phyloP scores from a whole-genome alignment of 2,329 filamentous ascomycete species.

The Graphilbum fragrans region DNA sequence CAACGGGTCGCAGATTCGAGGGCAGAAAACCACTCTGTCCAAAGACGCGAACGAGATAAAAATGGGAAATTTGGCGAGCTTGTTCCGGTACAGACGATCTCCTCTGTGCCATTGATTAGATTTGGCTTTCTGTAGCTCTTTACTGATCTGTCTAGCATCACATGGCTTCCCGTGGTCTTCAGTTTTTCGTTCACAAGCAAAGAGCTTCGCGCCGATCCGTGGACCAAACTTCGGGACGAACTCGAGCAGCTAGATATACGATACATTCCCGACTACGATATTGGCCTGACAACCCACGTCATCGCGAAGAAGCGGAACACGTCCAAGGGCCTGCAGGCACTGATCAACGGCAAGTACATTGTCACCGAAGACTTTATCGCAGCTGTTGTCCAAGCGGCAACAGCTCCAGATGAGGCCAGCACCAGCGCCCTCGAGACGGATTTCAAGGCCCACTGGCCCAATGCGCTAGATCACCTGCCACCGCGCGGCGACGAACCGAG shows the following conservation, averaged over 20 bases:
- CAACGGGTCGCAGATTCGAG: conserved; percentile 60
- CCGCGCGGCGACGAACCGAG: conserved; percentile 64
- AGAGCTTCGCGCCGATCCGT: conserved; percentile 54
- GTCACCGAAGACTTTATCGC: conserved; percentile 65
- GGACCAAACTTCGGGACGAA: conserved; percentile 46
- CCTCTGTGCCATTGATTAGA: no score
- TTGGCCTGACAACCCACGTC: conserved; percentile 68
- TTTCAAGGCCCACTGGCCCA: conserved; percentile 69
- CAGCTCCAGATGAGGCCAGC: conserved; percentile 34
- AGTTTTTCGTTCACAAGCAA: conserved; percentile 67
- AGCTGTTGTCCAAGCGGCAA: conserved; percentile 52
- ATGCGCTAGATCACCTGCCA: conserved; percentile 59
- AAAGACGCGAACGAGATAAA: conserved; percentile 51
- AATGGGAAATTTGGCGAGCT: conserved; percentile 57
- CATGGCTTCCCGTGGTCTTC: conserved; percentile 70
- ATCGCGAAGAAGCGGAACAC: conserved; percentile 85
- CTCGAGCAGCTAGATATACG: conserved; percentile 88
- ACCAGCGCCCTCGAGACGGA: conserved; percentile 58
- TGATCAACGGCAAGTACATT: conserved; percentile 70
- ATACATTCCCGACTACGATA: conserved; percentile 59
- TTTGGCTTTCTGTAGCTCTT: neutral
- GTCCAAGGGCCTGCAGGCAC: conserved; percentile 70
- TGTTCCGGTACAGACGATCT: conserved; percentile 37
- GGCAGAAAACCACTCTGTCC: conserved; percentile 43
- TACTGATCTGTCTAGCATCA: conserved; percentile 38